Base-by-base conservation (phyloP, 495 filamentous ascomycete species). In the Penicillium alfredii region DNA sequence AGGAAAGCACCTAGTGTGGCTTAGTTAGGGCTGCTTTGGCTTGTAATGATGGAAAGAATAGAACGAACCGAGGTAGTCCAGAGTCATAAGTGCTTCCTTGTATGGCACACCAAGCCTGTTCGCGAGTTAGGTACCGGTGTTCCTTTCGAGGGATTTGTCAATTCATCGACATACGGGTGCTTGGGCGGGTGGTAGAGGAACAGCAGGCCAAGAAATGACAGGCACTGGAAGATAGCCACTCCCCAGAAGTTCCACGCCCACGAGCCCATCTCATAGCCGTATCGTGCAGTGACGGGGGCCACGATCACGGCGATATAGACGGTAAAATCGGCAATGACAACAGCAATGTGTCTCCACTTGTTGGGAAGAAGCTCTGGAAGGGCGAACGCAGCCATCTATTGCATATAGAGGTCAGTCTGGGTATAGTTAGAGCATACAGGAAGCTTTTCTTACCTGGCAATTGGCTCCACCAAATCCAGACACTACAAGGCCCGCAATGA, bases 221-320 rank as follows among this genome's bases (percentile, higher is more conserved):
- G 41, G 1, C 44, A 47, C 25, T 52, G 48, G 33, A 45, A 51
- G 22, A 55, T 55, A 11, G 52, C 52, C 6, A 49, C 32, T 7
- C 35, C 48, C 44, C 45, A 52, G 39, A 55, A 55, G 31, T 52
- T 51, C 52, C 48, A 55, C 5, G 11, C 17, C 52, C 52, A 55
- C 4, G 18, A 42, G 1, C 48, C 41, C 3, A 51, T 27, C 21
- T 55, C 36, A 32, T 55, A 51, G 8, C 44, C 48, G 26, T 42
- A 55, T 3, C 48, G 41, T 14, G 52, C 52, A 12, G 52, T 52
- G 8, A 55, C 52, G 9, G 48, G 52, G 4, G 44, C 48, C 12
- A 52, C 38, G 20, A 55, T 52, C 9, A 55, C 52, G 11, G 52
- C 52, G 14, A 55, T 42, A 22, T 52, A 52, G 13, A 52, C 52